These are phyloP conservation scores for Ganoderma lucidum DNA, from an alignment of 1,284 basidiomycete genomes.

Conservation along the genomic window DNA sequence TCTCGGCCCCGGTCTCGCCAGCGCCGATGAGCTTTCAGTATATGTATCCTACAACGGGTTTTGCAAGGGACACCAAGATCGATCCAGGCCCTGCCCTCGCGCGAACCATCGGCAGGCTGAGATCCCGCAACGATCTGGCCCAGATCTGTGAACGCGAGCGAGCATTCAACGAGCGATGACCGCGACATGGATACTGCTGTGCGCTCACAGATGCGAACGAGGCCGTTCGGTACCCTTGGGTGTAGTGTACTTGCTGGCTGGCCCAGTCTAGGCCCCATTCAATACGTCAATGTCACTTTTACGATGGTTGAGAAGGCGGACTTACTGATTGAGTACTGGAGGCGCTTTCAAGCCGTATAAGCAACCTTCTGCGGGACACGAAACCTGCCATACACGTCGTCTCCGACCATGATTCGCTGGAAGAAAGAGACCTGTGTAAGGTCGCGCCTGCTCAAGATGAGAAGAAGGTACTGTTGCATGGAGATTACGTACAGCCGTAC, in stretches of 20 bases:
- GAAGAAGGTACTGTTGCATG: background rate
- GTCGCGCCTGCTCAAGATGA: background rate
- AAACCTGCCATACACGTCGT: background rate
- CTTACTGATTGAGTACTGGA: background rate
- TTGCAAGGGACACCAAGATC: background rate
- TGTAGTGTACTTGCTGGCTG: background rate
- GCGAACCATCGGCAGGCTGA: background rate
- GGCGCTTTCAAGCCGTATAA: background rate
- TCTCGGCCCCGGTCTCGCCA: constrained; percentile 4
- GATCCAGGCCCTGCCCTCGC: background rate
- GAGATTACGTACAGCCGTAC: background rate
- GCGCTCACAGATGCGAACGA: background rate
- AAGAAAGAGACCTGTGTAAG: background rate
- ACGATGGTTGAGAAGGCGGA: background rate
- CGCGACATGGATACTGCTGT: background rate
- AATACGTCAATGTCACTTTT: background rate
- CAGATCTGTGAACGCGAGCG: background rate
- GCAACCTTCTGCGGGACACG: background rate
- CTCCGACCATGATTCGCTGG: background rate
- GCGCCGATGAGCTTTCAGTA: background rate
- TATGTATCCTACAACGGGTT: too few species aligned
- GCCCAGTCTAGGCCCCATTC: background rate
- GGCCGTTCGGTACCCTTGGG: background rate
- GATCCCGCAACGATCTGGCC: background rate
- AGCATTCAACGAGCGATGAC: background rate